Percentiles rank a stretch among this genome's conserved stretches.
phyloP scores from a whole-genome alignment of 305 asterid species.

The Solanum hybrid region DNA sequence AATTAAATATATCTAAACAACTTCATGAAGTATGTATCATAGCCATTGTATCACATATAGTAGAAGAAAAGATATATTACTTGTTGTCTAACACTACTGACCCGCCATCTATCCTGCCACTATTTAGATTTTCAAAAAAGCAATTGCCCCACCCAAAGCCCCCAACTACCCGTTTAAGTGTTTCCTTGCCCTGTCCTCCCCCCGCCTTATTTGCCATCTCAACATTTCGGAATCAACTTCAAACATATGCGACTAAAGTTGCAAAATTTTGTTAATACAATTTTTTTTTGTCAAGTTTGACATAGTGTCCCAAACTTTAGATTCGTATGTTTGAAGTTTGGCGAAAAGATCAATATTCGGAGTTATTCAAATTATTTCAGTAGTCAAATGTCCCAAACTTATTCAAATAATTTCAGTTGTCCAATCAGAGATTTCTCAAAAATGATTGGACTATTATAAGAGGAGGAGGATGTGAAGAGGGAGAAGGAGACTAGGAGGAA shows the following conservation, averaged over 20 bases:
- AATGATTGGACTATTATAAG: background rate
- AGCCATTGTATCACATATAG: background rate
- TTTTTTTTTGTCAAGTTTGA: background rate
- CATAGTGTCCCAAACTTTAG: background rate
- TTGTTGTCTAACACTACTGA: background rate
- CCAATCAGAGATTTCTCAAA: background rate
- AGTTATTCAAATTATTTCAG: too few species aligned
- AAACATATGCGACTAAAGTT: background rate
- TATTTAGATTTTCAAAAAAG: background rate
- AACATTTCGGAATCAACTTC: background rate
- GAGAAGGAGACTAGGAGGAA: background rate
- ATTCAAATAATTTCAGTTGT: background rate
- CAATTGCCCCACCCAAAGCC: background rate
- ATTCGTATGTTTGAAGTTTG: background rate
- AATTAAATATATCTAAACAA: background rate
- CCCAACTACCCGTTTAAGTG: background rate
- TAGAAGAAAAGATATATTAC: background rate
- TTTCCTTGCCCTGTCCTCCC: background rate
- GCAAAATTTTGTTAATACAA: background rate
- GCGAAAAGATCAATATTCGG: background rate
- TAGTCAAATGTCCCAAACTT: too few species aligned
- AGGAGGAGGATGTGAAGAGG: background rate
- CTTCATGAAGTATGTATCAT: background rate
- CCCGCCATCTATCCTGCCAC: background rate
- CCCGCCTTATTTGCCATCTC: background rate